A percentile compares a stretch with the other conserved stretches of the same genome.
Evolutionary conservation across 768 basidiomycete species (phyloP).

Genomic region (Panus rudis): DNA sequence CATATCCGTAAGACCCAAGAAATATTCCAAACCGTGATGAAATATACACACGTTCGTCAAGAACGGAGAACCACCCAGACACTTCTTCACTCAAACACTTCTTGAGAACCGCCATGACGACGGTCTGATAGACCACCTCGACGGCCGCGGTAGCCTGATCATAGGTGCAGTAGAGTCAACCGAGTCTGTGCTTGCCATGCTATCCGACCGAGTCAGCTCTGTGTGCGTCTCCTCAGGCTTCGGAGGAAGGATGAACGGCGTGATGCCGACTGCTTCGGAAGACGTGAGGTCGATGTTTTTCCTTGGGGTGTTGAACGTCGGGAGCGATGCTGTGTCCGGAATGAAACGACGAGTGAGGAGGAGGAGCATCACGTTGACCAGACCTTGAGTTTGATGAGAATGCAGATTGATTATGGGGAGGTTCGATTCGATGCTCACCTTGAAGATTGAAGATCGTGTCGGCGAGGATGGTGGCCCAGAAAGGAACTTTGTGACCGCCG

Average conservation of each 20-base stretch:
- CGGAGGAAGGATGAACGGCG: constrained; percentile 22
- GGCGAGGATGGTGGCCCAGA: constrained; percentile 24
- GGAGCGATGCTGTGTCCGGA: constrained; percentile 20
- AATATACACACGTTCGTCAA: too few relatives aligned
- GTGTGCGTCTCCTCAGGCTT: background rate
- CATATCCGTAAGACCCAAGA: too few relatives aligned
- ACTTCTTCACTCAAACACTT: too few relatives aligned
- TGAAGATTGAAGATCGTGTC: constrained; percentile 29
- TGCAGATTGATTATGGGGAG: background rate
- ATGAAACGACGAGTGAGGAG: constrained; percentile 24
- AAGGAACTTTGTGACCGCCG: constrained; percentile 22
- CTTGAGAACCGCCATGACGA: too few relatives aligned
- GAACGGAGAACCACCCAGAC: too few relatives aligned
- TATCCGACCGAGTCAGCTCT: too few relatives aligned
- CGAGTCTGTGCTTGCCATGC: too few relatives aligned
- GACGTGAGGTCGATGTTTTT: constrained; percentile 18
- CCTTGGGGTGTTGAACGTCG: constrained; percentile 20
- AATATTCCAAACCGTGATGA: too few relatives aligned
- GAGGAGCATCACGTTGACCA: constrained; percentile 27
- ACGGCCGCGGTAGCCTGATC: too few relatives aligned
- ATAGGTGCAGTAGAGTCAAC: too few relatives aligned
- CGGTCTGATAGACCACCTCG: too few relatives aligned
- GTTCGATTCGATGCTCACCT: constrained; percentile 11
- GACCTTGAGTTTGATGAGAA: constrained; percentile 13
- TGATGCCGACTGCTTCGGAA: constrained; percentile 21